Evolutionary conservation across 2,329 filamentous ascomycete species (phyloP), one percentile per base, ranked within the genome.

Genomic region (Thermochaetoides dissita): DNA sequence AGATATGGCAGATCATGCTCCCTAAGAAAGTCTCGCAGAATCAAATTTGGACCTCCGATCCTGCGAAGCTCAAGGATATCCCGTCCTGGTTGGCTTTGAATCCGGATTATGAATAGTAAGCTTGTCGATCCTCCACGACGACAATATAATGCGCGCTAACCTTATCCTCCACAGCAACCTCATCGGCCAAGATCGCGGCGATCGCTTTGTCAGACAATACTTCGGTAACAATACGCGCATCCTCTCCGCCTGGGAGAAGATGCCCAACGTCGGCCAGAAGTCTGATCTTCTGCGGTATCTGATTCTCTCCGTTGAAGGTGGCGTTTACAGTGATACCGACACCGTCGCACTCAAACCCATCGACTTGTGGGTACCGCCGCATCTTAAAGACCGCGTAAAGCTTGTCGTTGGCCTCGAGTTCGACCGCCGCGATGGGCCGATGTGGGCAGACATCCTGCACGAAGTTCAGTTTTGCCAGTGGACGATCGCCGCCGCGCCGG

Each of bases 301-400:
- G 3, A 33, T 58, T 17, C 51, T 58, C 7, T 35, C 31, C 7
- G 43, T 41, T 3, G 55, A 61, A 35, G 61, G 62, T 10, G 62
- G 67, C n/a, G 52, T 68, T 6, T 79, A 76, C 55, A 64, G 71
- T 17, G 74, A 78, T 49, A 74, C 76, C 38, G 74, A 78, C 50
- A 73, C 76, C 10, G 66, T 74, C 51, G 68, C 70, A 6, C 56
- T 76, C 10, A 64, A 64, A 30, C 66, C 73, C 0, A 57, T 76
- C 40, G 59, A 69, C 31, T 10, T 38, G 3, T 58, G 55, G 55
- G 39, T 58, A 4, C 53, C 55, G 6, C 32, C 37, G 7, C 11
- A 44, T 4, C 10, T 52, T 24, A 51, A 51, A 4, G 44, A 48
- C 42, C 31, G 44, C n/a, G 50, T 51, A 7, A 44, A 49, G 4